These are phyloP conservation scores for Halteria grandinella DNA, from an alignment of 73 alveolate species.

Conservation along the genomic window DNA sequence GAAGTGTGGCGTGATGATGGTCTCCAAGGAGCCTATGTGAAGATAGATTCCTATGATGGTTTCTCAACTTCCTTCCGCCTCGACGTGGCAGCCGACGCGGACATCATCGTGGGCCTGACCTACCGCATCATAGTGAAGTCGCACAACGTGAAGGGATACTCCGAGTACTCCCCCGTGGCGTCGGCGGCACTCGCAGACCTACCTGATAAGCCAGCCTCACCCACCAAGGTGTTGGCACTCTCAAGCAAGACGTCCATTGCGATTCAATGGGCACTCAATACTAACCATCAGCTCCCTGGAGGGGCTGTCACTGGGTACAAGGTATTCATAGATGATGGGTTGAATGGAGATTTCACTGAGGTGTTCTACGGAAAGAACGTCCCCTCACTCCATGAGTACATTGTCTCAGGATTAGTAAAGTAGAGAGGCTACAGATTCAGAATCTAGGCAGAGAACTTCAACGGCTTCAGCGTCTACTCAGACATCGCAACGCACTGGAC, in stretches of 20 bases:
- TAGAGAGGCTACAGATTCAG: constrained; percentile 21
- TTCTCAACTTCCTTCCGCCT: not conserved
- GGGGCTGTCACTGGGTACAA: constrained; percentile 43
- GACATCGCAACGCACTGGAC: constrained; percentile 21
- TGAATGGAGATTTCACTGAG: not conserved
- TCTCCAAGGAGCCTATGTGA: constrained; percentile 6
- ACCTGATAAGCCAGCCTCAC: constrained; percentile 54
- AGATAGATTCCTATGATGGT: not conserved
- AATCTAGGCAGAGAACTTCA: constrained; percentile 44
- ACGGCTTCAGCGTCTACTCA: constrained; percentile 39
- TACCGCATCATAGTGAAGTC: constrained; percentile 42
- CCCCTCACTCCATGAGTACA: not conserved
- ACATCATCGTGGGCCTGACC: constrained; percentile 37
- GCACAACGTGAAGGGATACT: constrained; percentile 38
- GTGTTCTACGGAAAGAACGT: constrained; percentile 10
- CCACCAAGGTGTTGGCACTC: constrained; percentile 19
- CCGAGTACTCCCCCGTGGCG: constrained; percentile 16
- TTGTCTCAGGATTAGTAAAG: not conserved
- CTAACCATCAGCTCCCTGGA: constrained; percentile 30
- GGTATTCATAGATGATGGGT: constrained; percentile 28
- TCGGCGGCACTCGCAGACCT: constrained; percentile 48
- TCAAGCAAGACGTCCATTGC: constrained; percentile 14
- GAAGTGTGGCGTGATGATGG: constrained; percentile 64
- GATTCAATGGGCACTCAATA: constrained; percentile 11
- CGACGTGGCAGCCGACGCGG: not conserved